Percentiles rank a stretch among this genome's conserved stretches.
phyloP scores from a whole-genome alignment of 208 protist genomes.

The Porcisia hertigi region DNA sequence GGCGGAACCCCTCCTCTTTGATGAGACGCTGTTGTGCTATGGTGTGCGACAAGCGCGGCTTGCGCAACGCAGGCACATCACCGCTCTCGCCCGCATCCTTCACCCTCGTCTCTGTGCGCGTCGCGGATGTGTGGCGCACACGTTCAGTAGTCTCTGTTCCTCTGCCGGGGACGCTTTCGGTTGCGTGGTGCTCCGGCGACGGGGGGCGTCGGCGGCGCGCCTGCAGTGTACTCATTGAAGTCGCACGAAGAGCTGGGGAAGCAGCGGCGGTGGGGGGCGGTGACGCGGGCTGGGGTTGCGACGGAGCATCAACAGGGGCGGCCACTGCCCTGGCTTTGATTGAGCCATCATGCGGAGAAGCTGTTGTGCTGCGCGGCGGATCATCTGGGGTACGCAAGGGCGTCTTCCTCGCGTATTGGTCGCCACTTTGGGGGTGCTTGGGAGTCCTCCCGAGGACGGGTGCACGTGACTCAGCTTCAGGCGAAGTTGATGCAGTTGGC shows the following conservation, averaged over 20 bases:
- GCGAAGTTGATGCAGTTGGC: neutral
- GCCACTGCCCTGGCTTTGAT: neutral
- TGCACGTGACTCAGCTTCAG: neutral
- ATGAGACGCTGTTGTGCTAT: conserved; percentile 27
- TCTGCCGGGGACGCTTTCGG: neutral
- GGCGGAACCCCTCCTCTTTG: conserved; percentile 32
- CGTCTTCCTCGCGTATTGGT: neutral
- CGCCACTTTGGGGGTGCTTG: neutral
- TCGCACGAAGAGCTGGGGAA: neutral
- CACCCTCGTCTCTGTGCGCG: neutral
- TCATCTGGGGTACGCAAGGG: neutral
- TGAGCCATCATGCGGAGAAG: neutral
- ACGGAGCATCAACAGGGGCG: neutral
- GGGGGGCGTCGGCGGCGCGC: neutral
- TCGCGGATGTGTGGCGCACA: neutral
- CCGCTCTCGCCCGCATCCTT: neutral
- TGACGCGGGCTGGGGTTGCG: neutral
- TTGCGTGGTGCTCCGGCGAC: neutral
- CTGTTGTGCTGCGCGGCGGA: neutral
- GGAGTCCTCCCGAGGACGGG: neutral
- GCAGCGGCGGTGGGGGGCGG: neutral
- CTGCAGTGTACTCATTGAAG: neutral
- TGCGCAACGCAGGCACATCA: neutral
- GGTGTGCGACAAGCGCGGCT: conserved; percentile 2
- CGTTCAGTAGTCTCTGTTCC: neutral